A percentile compares a stretch with the other conserved stretches of the same genome.
Evolutionary conservation across 164 flowering plant genomes (phyloP).

Genomic region (Chimonanthus praecox): DNA sequence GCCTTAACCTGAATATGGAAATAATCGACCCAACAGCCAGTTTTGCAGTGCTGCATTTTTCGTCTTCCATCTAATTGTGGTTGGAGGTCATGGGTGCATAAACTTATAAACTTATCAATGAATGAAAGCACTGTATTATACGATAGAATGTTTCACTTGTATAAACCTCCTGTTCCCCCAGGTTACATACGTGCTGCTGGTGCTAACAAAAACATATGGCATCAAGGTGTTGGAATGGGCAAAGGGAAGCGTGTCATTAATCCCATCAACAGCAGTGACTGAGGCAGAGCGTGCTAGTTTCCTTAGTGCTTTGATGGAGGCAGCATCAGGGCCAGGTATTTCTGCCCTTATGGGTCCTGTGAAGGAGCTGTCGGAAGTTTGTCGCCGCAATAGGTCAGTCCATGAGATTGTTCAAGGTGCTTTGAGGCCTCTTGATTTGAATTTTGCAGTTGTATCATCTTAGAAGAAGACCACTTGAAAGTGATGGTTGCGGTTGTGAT

Average conservation of each 20-base stretch:
- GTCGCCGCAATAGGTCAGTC: conserved; percentile 82
- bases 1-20: no score
- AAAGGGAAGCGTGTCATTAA: conserved; percentile 46
- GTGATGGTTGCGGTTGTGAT: not conserved
- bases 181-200: conserved; percentile 69
- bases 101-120: no score
- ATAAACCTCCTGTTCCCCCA: conserved; percentile 13
- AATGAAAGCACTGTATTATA: not conserved
- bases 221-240: conserved; percentile 77
- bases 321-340: conserved; percentile 58
- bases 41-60: no score
- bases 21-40: no score
- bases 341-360: conserved; percentile 43
- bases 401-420: conserved; percentile 95
- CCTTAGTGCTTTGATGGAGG: conserved; percentile 69
- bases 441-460: conserved; percentile 38
- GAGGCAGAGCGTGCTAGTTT: conserved; percentile 70
- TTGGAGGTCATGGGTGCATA: no score
- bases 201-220: conserved; percentile 66
- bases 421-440: conserved; percentile 80
- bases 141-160: no score
- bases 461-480: not conserved
- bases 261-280: conserved; percentile 75
- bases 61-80: no score
- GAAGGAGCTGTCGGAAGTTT: conserved; percentile 88